Conservation (phyloP, 192 early-diverging fungal species). For the Cetraspora pellucida region DNA sequence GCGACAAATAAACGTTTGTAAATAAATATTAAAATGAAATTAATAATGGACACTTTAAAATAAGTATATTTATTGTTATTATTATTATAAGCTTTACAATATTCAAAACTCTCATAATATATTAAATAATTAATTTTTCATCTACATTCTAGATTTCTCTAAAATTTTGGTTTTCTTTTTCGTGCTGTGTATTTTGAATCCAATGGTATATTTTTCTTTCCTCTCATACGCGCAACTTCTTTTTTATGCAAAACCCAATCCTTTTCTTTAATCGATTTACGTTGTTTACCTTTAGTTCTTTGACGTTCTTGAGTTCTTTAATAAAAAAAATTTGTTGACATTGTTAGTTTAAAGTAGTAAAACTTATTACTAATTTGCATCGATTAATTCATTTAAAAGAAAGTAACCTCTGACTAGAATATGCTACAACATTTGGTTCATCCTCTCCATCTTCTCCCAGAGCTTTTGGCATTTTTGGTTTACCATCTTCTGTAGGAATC, state of each 20-base stretch:
- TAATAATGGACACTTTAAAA: background rate
- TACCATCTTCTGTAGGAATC: conserved; percentile 45
- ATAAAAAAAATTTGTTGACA: background rate
- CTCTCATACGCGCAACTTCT: conserved; percentile 75
- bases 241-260: conserved; percentile 93
- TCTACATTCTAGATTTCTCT: conserved; percentile 26
- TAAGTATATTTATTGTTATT: too few species aligned
- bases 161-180: conserved; percentile 89
- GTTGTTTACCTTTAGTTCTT: conserved; percentile 39
- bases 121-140: background rate
- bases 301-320: conserved; percentile 28
- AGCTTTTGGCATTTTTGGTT: conserved; percentile 64
- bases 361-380: background rate
- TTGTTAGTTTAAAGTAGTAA: background rate
- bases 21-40: background rate
- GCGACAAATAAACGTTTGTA: background rate
- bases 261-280: conserved; percentile 78
- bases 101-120: background rate
- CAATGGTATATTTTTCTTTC: conserved; percentile 73
- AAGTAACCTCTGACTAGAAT: conserved; percentile 28
- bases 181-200: conserved; percentile 96
- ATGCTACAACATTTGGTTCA: conserved; percentile 42
- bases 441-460: conserved; percentile 61
- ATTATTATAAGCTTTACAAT: too few species aligned
- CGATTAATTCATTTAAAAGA: background rate